These are phyloP conservation scores for Fimicolochytrium jonesii DNA, from an alignment of 192 early-diverging fungal species.

Conservation along the genomic window DNA sequence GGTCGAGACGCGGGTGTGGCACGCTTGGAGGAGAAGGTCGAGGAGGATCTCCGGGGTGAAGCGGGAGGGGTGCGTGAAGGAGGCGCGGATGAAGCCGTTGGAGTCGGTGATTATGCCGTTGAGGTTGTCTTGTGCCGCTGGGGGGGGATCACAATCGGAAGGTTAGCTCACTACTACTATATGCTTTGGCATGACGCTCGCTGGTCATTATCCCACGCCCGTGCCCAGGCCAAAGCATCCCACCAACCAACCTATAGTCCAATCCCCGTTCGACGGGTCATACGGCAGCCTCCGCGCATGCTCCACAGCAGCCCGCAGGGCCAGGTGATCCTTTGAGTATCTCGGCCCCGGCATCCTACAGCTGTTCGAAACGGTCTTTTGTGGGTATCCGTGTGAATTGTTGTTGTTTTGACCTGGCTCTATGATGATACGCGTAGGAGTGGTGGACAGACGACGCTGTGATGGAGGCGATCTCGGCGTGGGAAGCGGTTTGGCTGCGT, in stretches of 20 bases:
- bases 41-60: slow-evolving; percentile 15
- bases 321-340: slow-evolving; percentile 12
- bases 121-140: slow-evolving; percentile 1
- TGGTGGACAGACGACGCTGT: too few species aligned
- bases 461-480: too few species aligned
- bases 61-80: neutral
- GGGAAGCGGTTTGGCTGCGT: too few species aligned
- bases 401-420: too few species aligned
- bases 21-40: slow-evolving; percentile 18
- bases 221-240: too few species aligned
- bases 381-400: too few species aligned
- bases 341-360: slow-evolving; percentile 7
- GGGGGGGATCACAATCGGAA: too few species aligned
- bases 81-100: slow-evolving; percentile 24
- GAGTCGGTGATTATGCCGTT: slow-evolving; percentile 12
- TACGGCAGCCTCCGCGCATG: slow-evolving; percentile 12
- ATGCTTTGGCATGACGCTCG: too few species aligned
- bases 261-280: slow-evolving; percentile 9
- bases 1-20: slow-evolving; percentile 6
- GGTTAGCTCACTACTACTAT: too few species aligned
- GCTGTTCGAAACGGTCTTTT: too few species aligned
- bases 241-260: slow-evolving; percentile 18
- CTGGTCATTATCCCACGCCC: too few species aligned
- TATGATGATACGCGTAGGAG: too few species aligned
- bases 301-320: slow-evolving; percentile 6